These are phyloP conservation scores for Friedmanniomyces simplex DNA, from an alignment of 495 filamentous ascomycete species.

Conservation along the genomic window DNA sequence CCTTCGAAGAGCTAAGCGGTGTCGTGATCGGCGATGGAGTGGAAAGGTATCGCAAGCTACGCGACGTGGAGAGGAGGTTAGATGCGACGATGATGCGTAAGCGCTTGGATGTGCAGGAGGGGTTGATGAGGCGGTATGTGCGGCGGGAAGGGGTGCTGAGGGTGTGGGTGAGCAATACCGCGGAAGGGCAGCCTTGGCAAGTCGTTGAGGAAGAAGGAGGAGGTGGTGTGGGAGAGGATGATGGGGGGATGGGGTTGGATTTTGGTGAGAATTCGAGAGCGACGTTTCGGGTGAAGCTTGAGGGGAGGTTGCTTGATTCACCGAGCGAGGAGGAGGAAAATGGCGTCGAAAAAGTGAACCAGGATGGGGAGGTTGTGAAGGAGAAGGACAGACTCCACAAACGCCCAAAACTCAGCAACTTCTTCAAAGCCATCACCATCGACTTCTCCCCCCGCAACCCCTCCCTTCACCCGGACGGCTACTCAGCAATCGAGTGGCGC, in stretches of 20 bases:
- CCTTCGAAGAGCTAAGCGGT: conserved; percentile 72
- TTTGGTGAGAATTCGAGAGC: conserved; percentile 58
- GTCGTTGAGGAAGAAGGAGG: conserved; percentile 14
- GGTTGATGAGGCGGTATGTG: conserved; percentile 70
- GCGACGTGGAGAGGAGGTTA: conserved; percentile 77
- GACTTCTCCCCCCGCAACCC: conserved; percentile 65
- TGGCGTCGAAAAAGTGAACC: conserved; percentile 28
- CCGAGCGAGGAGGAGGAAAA: conserved; percentile 48
- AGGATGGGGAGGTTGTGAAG: conserved; percentile 35
- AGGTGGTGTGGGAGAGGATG: conserved; percentile 42
- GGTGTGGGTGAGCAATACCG: conserved; percentile 93
- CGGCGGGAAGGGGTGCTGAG: conserved; percentile 42
- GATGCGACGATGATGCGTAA: conserved; percentile 96
- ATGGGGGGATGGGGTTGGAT: conserved; percentile 67
- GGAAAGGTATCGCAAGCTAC: conserved; percentile 66
- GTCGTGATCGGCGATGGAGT: conserved; percentile 70
- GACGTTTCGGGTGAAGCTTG: conserved; percentile 83
- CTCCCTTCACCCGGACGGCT: conserved; percentile 41
- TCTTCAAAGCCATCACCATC: conserved; percentile 83
- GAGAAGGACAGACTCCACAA: neutral
- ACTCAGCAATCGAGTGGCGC: conserved; percentile 60
- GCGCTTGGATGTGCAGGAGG: conserved; percentile 72
- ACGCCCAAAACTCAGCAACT: conserved; percentile 77
- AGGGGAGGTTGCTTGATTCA: conserved; percentile 76
- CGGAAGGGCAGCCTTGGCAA: conserved; percentile 93